Conservation (phyloP, 495 filamentous ascomycete species). For the Peziza echinospora region DNA sequence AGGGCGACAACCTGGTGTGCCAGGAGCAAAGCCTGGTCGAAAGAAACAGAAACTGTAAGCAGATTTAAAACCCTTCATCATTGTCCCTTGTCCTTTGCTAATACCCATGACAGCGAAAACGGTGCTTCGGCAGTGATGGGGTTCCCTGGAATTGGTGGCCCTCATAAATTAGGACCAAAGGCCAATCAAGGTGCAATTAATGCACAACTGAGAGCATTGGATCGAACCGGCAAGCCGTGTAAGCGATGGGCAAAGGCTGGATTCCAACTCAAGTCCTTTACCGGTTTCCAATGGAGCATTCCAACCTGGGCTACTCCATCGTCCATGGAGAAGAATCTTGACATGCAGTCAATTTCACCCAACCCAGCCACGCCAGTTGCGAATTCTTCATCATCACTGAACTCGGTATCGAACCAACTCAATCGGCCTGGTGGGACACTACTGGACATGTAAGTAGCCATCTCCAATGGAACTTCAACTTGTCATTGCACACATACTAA, state of each 20-base stretch:
- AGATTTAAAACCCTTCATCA: conserved; percentile 2
- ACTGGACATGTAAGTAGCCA: neutral
- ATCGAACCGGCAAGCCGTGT: conserved; percentile 73
- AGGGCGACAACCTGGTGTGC: conserved; percentile 27
- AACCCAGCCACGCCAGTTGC: neutral
- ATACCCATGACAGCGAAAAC: conserved; percentile 31
- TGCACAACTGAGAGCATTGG: conserved; percentile 77
- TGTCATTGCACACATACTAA: no score
- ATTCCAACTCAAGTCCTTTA: conserved; percentile 78
- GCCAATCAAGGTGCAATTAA: conserved; percentile 97
- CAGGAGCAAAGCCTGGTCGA: conserved; percentile 61
- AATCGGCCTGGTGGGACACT: neutral
- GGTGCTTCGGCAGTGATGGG: conserved; percentile 28
- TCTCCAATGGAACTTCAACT: no score
- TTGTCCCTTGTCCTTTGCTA: conserved; percentile 20
- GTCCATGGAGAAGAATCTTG: neutral
- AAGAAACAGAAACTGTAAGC: conserved; percentile 89
- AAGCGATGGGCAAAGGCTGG: conserved; percentile 72
- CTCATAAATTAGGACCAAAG: conserved; percentile 76
- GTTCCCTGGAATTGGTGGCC: conserved; percentile 18
- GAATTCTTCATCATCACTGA: neutral
- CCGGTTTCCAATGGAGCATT: conserved; percentile 66
- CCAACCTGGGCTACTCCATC: conserved; percentile 58
- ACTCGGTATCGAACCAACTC: neutral
- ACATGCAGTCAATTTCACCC: neutral